Conservation (phyloP, 768 basidiomycete species). For the Peribolospora kevripleyi region DNA sequence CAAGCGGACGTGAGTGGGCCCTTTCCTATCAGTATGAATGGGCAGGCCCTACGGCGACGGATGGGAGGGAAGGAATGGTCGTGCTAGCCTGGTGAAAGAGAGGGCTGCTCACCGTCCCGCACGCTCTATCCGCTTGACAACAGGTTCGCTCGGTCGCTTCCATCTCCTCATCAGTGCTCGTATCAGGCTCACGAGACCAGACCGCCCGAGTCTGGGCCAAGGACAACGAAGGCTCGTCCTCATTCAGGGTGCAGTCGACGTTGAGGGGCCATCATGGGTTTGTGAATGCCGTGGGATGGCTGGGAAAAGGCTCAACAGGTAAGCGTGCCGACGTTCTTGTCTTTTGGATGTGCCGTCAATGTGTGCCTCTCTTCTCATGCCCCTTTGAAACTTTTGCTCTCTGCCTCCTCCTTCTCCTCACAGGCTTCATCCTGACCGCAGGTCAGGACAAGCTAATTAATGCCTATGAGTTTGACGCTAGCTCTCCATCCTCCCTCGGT, state of each 20-base stretch:
- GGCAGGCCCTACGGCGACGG: too few species aligned
- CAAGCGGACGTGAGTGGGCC: constrained; percentile 40
- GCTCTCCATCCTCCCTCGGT: constrained; percentile 29
- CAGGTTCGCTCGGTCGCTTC: constrained; percentile 64
- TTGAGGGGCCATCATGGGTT: constrained; percentile 35
- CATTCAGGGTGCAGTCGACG: constrained; percentile 7
- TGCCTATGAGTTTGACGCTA: constrained; percentile 26
- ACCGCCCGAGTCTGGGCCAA: constrained; percentile 34
- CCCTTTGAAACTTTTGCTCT: not conserved
- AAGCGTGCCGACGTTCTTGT: constrained; percentile 27
- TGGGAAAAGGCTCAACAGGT: constrained; percentile 17
- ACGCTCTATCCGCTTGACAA: constrained; percentile 13
- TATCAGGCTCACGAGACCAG: constrained; percentile 78
- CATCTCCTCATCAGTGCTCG: constrained; percentile 47
- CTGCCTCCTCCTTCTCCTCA: not conserved
- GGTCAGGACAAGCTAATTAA: constrained; percentile 77
- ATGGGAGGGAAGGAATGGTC: too few species aligned
- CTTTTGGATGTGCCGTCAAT: not conserved
- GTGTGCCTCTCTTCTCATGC: not conserved
- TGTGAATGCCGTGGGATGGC: constrained; percentile 41
- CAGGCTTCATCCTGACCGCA: constrained; percentile 66
- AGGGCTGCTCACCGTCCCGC: constrained; percentile 2
- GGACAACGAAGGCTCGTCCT: not conserved
- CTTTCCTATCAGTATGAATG: not conserved
- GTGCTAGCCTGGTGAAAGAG: too few species aligned